Conservation (phyloP, 2,329 filamentous ascomycete genomes). For the Lachnellula arida region DNA sequence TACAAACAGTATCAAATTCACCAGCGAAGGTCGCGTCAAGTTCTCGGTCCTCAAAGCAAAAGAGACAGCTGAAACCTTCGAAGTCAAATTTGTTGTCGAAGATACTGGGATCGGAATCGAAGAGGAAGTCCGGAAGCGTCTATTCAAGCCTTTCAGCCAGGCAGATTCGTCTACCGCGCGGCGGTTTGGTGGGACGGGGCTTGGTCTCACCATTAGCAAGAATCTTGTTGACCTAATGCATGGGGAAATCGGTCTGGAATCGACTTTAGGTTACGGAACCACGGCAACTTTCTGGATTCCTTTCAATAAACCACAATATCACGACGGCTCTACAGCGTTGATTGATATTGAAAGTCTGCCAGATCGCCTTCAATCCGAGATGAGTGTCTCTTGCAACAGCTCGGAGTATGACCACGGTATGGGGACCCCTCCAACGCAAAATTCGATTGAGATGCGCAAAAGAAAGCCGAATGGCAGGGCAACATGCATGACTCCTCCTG, state of each 20-base stretch:
- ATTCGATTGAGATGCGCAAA: constrained; percentile 8
- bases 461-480: constrained; percentile 5
- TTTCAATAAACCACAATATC: constrained; percentile 63
- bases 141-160: constrained; percentile 80
- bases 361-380: constrained; percentile 60
- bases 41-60: constrained; percentile 60
- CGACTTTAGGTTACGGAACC: constrained; percentile 62
- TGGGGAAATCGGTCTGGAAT: constrained; percentile 67
- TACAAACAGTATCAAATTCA: constrained; percentile 75
- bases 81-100: constrained; percentile 67
- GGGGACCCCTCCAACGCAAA: constrained; percentile 39
- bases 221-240: constrained; percentile 77
- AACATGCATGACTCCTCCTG: constrained; percentile 24
- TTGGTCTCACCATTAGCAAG: constrained; percentile 77
- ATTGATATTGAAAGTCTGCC: constrained; percentile 61
- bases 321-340: constrained; percentile 44
- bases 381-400: constrained; percentile 61
- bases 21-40: constrained; percentile 61
- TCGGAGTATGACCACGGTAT: constrained; percentile 53
- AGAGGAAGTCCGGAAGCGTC: constrained; percentile 64
- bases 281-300: constrained; percentile 73
- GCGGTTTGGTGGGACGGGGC: constrained; percentile 72
- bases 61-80: constrained; percentile 60
- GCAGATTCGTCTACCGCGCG: constrained; percentile 75
- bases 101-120: constrained; percentile 81